A percentile compares a stretch with the other conserved stretches of the same genome.
phyloP scores from a whole-genome alignment of 1,284 basidiomycete species.

The Tylopilus sp. region DNA sequence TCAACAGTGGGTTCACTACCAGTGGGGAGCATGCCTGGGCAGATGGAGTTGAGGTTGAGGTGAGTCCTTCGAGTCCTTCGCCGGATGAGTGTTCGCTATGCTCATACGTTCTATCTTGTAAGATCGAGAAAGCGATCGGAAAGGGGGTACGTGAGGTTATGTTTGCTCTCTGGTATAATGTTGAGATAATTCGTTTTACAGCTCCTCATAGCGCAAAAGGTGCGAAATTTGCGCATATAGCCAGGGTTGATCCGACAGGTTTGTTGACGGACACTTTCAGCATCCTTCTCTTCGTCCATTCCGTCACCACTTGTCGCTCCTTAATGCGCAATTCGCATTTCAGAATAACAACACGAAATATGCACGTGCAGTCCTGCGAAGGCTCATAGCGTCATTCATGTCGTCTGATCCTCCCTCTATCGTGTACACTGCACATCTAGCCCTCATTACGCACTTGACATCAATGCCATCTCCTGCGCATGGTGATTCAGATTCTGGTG shows the following conservation, averaged over 20 bases:
- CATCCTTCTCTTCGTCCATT: conserved; percentile 62
- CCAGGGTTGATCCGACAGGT: background rate
- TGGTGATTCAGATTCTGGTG: conserved; percentile 3
- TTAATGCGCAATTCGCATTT: conserved; percentile 54
- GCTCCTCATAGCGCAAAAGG: conserved; percentile 65
- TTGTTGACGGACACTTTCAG: conserved; percentile 32
- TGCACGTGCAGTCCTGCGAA: conserved; percentile 54
- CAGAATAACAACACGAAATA: conserved; percentile 52
- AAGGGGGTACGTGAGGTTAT: conserved; percentile 43
- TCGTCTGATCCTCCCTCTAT: conserved; percentile 50
- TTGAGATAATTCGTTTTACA: conserved; percentile 26
- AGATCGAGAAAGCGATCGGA: conserved; percentile 53
- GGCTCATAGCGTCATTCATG: conserved; percentile 50
- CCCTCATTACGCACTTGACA: conserved; percentile 48
- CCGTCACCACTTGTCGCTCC: conserved; percentile 54
- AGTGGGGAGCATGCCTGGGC: conserved; percentile 45
- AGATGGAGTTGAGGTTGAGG: conserved; percentile 51
- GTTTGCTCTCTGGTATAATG: background rate
- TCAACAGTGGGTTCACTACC: conserved; percentile 45
- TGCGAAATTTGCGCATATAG: conserved; percentile 28
- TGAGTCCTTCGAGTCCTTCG: conserved; percentile 27
- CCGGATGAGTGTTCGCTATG: background rate
- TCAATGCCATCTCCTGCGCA: conserved; percentile 16
- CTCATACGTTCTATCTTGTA: conserved; percentile 3
- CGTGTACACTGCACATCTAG: conserved; percentile 53